Conservation (phyloP, 805 yeast species). For the Kluyveromyces aestuarii region DNA sequence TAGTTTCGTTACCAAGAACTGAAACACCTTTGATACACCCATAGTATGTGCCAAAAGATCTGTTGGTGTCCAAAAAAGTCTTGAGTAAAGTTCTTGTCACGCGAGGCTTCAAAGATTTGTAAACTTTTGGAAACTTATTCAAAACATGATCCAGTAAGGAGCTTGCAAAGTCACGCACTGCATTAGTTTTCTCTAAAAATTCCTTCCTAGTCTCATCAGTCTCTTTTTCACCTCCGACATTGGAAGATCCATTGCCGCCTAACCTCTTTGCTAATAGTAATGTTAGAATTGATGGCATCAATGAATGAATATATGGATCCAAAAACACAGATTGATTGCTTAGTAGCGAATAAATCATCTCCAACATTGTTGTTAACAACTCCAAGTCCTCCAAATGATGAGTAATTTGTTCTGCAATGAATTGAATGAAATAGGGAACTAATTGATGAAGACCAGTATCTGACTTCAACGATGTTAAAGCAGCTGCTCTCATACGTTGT, state of each 20-base stretch:
- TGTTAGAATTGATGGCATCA: conserved; percentile 95
- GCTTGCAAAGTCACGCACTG: conserved; percentile 83
- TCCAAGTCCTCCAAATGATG: conserved; percentile 69
- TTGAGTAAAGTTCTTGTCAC: conserved; percentile 87
- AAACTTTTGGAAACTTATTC: conserved; percentile 69
- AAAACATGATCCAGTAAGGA: conserved; percentile 73
- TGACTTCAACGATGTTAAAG: conserved; percentile 70
- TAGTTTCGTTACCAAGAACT: conserved; percentile 80
- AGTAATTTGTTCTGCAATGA: conserved; percentile 91
- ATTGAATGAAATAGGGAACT: conserved; percentile 93
- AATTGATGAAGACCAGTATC: conserved; percentile 97
- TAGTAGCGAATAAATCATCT: conserved; percentile 75
- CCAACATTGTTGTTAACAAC: conserved; percentile 73
- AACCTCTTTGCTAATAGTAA: conserved; percentile 78
- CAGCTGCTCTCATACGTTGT: conserved; percentile 56
- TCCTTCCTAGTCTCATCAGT: conserved; percentile 13
- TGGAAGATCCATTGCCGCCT: conserved; percentile 41
- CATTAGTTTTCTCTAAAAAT: conserved; percentile 36
- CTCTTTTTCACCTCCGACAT: conserved; percentile 23
- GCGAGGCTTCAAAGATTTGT: conserved; percentile 84
- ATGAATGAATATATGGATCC: conserved; percentile 92
- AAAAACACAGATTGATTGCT: conserved; percentile 78
- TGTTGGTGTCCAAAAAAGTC: conserved; percentile 78
- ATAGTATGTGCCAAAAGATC: conserved; percentile 82
- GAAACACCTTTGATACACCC: conserved; percentile 84